A percentile compares a stretch with the other conserved stretches of the same genome.
Conservation (phyloP, 2,329 filamentous ascomycete genomes). For the Beauveria medogensis region DNA sequence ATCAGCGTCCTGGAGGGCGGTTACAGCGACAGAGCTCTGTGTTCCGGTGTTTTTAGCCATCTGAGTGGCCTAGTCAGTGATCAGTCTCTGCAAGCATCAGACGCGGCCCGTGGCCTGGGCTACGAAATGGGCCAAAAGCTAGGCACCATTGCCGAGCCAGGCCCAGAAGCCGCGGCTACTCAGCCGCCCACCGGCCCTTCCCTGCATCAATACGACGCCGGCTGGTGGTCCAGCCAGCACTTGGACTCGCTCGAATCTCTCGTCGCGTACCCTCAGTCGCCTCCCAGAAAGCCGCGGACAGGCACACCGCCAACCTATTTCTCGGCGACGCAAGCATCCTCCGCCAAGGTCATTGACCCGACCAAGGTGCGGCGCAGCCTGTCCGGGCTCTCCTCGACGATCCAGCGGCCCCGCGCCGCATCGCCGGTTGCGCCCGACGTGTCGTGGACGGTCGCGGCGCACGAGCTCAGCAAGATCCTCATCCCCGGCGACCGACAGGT, state of each 20-base stretch:
- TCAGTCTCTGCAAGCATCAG: slow-evolving; percentile 30
- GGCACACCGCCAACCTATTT: slow-evolving; percentile 65
- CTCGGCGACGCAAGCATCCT: slow-evolving; percentile 80
- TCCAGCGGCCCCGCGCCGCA: slow-evolving; percentile 37
- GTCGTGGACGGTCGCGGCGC: slow-evolving; percentile 74
- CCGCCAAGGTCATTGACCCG: slow-evolving; percentile 67
- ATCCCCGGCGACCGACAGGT: slow-evolving; percentile 71
- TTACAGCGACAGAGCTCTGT: slow-evolving; percentile 86
- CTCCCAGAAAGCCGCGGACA: slow-evolving; percentile 45
- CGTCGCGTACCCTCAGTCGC: slow-evolving; percentile 40
- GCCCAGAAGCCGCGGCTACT: slow-evolving; percentile 15
- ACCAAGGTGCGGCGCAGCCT: slow-evolving; percentile 56
- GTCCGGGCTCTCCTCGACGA: slow-evolving; percentile 39
- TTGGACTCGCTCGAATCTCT: slow-evolving; percentile 63
- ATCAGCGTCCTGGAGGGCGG: slow-evolving; percentile 94
- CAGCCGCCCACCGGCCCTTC: slow-evolving; percentile 17
- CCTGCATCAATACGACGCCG: slow-evolving; percentile 49
- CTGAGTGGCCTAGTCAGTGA: slow-evolving; percentile 68
- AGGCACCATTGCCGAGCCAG: slow-evolving; percentile 29
- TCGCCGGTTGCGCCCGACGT: slow-evolving; percentile 73
- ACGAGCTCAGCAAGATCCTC: slow-evolving; percentile 74
- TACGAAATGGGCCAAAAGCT: slow-evolving; percentile 51
- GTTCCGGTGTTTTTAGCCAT: slow-evolving; percentile 84
- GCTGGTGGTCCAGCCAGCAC: slow-evolving; percentile 62
- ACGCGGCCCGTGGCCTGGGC: slow-evolving; percentile 34